Evolutionary conservation across 164 flowering plant genomes (phyloP), one percentile per base, ranked within the genome.

Genomic region (Cinnamomum micranthum): DNA sequence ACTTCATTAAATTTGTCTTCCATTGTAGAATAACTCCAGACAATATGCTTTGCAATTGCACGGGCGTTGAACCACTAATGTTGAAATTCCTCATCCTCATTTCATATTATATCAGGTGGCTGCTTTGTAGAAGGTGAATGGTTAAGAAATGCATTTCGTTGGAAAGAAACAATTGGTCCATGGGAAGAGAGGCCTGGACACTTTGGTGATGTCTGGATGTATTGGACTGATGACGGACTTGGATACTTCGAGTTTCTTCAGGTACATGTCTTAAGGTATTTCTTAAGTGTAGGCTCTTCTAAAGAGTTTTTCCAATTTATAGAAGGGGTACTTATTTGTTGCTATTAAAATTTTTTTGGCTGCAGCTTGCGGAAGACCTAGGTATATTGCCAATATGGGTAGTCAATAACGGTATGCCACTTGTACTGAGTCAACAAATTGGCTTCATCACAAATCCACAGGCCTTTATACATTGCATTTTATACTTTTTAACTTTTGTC

Each of bases 181-280:
- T 93, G 98, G 99, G 96, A 93, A 80, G 90, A 91, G 80, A 89
- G 99, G 75, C 90, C 99, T 12, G 98, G 98, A 27, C 99, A 93
- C 82, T 91, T 88, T 78, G 96, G 96, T 75, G 98, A 93, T 80
- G 94, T 91, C 77, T 95, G 98, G 99, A 82, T 51, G 77, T 95
- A 93, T 71, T 95, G 99, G 99, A 92, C 97, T 58, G 98, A 95
- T 82, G 99, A 95, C 81, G 99, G 98, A 20, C 85, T 95, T 62
- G 99, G 99, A 69, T 87, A 92, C 74, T 87, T 87, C 50, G 99
- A 95, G 84, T 89, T 88, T 84, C 93, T 95, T 76, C 99, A 91
- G 81, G 98, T 93, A 83, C 5, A 82, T 76, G 20, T 63, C 70
- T 70, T 60, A 70, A 20, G 51, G 58, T 24, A 25, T 72, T 67